A percentile compares a stretch with the other conserved stretches of the same genome.
These are phyloP conservation scores for Oligophagozyma castellii DNA, from an alignment of 1,139 yeast genomes.

Conservation along the genomic window DNA sequence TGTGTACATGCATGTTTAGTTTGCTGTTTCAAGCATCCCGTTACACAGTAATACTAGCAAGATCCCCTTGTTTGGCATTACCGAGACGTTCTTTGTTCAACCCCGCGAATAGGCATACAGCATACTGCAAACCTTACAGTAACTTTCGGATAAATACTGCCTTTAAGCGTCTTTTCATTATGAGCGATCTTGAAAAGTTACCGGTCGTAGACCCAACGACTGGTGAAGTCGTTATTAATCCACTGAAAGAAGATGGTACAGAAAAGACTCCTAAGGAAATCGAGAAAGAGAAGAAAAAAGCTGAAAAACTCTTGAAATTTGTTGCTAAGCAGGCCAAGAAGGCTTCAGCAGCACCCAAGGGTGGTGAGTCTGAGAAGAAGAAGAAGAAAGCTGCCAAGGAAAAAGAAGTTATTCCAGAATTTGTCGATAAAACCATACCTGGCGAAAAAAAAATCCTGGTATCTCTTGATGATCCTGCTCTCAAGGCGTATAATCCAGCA, in stretches of 20 bases:
- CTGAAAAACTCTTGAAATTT: conserved; percentile 91
- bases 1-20: too few relatives aligned
- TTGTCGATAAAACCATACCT: conserved; percentile 63
- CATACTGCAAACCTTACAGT: too few relatives aligned
- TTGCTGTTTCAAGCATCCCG: too few relatives aligned
- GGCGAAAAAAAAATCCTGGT: conserved; percentile 86
- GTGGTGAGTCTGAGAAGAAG: conserved; percentile 25
- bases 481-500: conserved; percentile 86
- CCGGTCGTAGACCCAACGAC: conserved; percentile 26
- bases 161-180: conserved; percentile 4
- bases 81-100: too few relatives aligned
- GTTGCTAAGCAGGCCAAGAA: conserved; percentile 84
- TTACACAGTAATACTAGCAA: too few relatives aligned
- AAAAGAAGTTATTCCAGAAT: conserved; percentile 67
- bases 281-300: conserved; percentile 91
- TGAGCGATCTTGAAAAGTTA: conserved; percentile 21
- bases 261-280: conserved; percentile 59
- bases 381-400: conserved; percentile 60
- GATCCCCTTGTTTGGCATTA: too few relatives aligned
- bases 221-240: conserved; percentile 26
- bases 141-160: too few relatives aligned
- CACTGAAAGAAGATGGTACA: conserved; percentile 26
- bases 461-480: conserved; percentile 79
- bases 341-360: conserved; percentile 32
- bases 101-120: too few relatives aligned